Percentiles rank a stretch among this genome's conserved stretches.
Conservation (phyloP, 352 stramenopile genomes). For the Phytophthora sp. region DNA sequence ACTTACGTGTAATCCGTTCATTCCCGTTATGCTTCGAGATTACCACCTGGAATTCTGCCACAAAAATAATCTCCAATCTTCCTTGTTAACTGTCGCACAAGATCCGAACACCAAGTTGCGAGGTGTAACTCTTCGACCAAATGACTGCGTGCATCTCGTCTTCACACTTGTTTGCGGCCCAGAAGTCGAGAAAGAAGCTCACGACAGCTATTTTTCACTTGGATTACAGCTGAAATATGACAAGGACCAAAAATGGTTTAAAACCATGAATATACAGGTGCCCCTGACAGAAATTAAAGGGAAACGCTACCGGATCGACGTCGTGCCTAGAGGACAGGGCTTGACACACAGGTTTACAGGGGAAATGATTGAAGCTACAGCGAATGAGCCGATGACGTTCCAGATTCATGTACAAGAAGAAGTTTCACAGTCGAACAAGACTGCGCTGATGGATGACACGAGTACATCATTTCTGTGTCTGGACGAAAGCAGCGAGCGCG, state of each 20-base stretch:
- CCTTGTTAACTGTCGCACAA: conserved; percentile 23
- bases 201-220: conserved; percentile 22
- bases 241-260: conserved; percentile 18
- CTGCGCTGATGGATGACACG: not conserved
- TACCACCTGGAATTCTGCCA: conserved; percentile 35
- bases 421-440: conserved; percentile 12
- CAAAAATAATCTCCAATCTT: not conserved
- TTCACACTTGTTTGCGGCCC: conserved; percentile 42
- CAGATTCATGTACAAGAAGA: conserved; percentile 44
- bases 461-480: conserved; percentile 50
- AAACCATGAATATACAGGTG: conserved; percentile 37
- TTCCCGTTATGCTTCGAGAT: conserved; percentile 37
- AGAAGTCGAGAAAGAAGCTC: conserved; percentile 21
- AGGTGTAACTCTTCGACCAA: conserved; percentile 35
- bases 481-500: conserved; percentile 51
- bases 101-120: conserved; percentile 50
- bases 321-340: conserved; percentile 34
- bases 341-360: not conserved
- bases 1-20: conserved; percentile 47
- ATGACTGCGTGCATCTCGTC: conserved; percentile 43
- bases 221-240: conserved; percentile 26
- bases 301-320: conserved; percentile 48
- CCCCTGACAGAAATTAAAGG: conserved; percentile 36
- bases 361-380: conserved; percentile 24
- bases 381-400: conserved; percentile 59